Conservation (phyloP, 495 filamentous ascomycete species). For the Penicillium verhagenii region DNA sequence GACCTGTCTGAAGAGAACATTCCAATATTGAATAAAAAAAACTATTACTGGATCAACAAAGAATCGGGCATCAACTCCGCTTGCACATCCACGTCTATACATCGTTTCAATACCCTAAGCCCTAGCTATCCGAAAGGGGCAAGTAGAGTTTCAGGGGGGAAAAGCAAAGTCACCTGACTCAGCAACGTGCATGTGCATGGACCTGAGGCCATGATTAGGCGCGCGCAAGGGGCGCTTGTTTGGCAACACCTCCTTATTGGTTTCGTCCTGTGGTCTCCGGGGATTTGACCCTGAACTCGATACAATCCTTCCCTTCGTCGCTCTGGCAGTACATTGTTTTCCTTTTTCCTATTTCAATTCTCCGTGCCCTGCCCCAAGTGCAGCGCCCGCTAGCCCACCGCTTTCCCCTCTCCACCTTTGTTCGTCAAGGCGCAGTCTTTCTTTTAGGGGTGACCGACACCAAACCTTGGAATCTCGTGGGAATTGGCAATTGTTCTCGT, state of each 20-base stretch:
- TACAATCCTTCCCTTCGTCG: conserved; percentile 23
- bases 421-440: conserved; percentile 27
- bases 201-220: conserved; percentile 23
- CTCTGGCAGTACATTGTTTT: conserved; percentile 35
- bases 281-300: conserved; percentile 27
- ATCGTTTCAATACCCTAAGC: conserved; percentile 17
- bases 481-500: conserved; percentile 4
- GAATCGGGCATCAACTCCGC: too few relatives aligned
- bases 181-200: not conserved
- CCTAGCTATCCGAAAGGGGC: conserved; percentile 11
- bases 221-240: conserved; percentile 48
- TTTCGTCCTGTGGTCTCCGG: conserved; percentile 27
- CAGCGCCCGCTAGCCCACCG: conserved; percentile 24
- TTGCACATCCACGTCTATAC: too few relatives aligned
- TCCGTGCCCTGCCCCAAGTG: conserved; percentile 16
- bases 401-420: conserved; percentile 30
- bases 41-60: too few relatives aligned
- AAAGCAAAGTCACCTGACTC: conserved; percentile 11
- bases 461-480: conserved; percentile 8
- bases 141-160: conserved; percentile 19
- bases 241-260: conserved; percentile 37
- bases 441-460: conserved; percentile 16
- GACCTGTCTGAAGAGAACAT: too few relatives aligned
- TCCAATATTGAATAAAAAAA: too few relatives aligned
- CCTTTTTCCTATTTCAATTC: conserved; percentile 8